Evolutionary conservation across 2,329 filamentous ascomycete species (phyloP).

Genomic region (Blastomyces silverae): DNA sequence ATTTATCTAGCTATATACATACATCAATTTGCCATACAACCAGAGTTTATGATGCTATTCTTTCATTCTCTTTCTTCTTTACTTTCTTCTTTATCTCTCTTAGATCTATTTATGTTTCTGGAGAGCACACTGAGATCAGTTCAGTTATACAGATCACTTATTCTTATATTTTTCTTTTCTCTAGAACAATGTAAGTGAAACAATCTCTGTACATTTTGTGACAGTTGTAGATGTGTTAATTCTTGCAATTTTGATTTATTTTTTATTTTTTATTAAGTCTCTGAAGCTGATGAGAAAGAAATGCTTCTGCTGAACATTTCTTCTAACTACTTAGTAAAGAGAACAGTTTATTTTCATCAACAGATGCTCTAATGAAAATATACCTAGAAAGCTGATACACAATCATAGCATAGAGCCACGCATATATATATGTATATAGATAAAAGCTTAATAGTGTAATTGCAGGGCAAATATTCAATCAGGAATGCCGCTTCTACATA

Average conservation of each 20-base stretch:
- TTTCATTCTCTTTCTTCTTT: too few species aligned
- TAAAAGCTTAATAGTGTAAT: too few species aligned
- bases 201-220: background rate
- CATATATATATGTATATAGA: too few species aligned
- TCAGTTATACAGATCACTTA: background rate
- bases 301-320: too few species aligned
- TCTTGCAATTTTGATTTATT: background rate
- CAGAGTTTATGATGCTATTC: too few species aligned
- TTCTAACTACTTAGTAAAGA: too few species aligned
- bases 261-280: too few species aligned
- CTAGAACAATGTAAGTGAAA: background rate
- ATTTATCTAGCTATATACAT: too few species aligned
- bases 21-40: too few species aligned
- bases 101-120: background rate
- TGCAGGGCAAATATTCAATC: background rate
- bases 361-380: background rate
- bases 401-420: background rate
- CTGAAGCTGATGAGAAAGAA: too few species aligned
- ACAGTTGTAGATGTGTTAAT: background rate
- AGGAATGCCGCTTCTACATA: background rate
- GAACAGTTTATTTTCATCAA: background rate
- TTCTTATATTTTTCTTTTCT: too few species aligned
- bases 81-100: background rate
- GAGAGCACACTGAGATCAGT: too few species aligned
- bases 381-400: background rate